phyloP scores from a whole-genome alignment of 306 rosid species.

The Glycyrrhiza uralensis region DNA sequence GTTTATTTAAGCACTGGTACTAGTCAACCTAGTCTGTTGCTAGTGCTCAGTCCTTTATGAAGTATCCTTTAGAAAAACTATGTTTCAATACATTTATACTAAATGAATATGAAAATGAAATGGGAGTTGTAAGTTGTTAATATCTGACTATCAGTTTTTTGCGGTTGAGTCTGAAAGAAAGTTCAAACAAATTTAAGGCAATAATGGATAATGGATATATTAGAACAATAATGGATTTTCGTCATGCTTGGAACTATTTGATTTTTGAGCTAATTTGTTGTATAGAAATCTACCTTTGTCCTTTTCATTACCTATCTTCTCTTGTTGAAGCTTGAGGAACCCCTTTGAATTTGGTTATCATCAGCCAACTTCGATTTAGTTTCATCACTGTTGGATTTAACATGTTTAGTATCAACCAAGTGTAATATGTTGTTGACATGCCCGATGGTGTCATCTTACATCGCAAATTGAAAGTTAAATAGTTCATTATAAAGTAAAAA shows the following conservation, averaged over 20 bases:
- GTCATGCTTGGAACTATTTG: background rate
- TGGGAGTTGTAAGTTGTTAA: background rate
- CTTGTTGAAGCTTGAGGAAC: background rate
- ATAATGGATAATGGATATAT: background rate
- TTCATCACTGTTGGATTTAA: background rate
- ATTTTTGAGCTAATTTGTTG: background rate
- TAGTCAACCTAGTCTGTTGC: background rate
- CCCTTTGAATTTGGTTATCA: background rate
- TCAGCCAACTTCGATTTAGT: background rate
- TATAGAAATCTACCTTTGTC: background rate
- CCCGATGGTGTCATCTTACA: background rate
- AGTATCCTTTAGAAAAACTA: background rate
- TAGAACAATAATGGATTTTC: background rate
- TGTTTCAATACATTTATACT: background rate
- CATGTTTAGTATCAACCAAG: background rate
- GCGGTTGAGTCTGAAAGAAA: background rate
- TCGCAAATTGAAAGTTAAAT: background rate
- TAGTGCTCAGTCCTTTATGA: background rate
- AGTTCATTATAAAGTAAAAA: background rate
- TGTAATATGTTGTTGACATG: background rate
- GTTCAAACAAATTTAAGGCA: background rate
- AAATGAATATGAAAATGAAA: background rate
- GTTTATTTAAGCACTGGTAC: slow-evolving; percentile 2
- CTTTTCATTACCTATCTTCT: background rate
- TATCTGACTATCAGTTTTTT: background rate